Evolutionary conservation across 2,329 filamentous ascomycete species (phyloP).

Genomic region (Penicillium occitanis): DNA sequence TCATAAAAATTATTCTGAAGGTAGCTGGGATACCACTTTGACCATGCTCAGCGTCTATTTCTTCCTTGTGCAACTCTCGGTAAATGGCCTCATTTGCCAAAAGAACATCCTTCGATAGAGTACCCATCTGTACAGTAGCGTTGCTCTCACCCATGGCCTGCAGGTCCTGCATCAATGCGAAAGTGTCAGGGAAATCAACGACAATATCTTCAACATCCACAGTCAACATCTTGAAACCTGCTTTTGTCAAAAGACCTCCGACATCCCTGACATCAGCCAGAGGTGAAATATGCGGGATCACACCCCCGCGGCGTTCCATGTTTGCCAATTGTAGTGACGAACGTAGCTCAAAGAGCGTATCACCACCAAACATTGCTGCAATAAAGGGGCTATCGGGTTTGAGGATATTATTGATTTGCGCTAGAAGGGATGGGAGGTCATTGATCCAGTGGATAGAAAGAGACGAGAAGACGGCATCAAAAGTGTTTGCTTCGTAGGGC

Average conservation of each 20-base stretch:
- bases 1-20: conserved; percentile 96
- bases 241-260: conserved; percentile 78
- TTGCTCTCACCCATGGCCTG: conserved; percentile 97
- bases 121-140: conserved; percentile 77
- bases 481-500: conserved; percentile 72
- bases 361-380: conserved; percentile 93
- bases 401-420: conserved; percentile 80
- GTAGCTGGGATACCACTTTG: conserved; percentile 76
- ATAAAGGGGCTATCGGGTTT: conserved; percentile 92
- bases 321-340: conserved; percentile 92
- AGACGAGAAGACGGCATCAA: conserved; percentile 87
- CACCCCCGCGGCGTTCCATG: conserved; percentile 83
- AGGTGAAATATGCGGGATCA: conserved; percentile 86
- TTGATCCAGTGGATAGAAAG: conserved; percentile 97
- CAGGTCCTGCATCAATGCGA: conserved; percentile 88
- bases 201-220: conserved; percentile 97
- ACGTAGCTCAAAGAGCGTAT: conserved; percentile 88
- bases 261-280: conserved; percentile 90
- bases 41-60: conserved; percentile 29
- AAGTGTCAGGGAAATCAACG: conserved; percentile 87
- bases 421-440: conserved; percentile 80
- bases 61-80: conserved; percentile 78
- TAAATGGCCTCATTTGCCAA: conserved; percentile 89
- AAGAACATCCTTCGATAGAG: conserved; percentile 77
- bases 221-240: conserved; percentile 92